Percentiles rank a stretch among this genome's conserved stretches.
phyloP scores from a whole-genome alignment of 495 filamentous ascomycete genomes.

The Penicillium goetzii region DNA sequence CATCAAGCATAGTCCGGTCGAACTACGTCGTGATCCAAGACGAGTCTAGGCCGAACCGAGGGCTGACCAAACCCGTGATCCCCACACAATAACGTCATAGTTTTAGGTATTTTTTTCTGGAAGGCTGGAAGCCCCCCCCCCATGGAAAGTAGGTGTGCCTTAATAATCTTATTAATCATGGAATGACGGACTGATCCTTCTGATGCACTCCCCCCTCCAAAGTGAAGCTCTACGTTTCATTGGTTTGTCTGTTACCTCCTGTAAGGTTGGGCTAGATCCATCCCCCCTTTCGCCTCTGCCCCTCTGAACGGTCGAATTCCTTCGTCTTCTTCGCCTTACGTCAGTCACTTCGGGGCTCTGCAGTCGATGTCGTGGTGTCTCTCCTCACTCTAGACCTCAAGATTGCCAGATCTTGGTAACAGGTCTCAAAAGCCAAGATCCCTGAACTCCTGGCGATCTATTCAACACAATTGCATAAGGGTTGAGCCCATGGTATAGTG shows the following conservation, averaged over 20 bases:
- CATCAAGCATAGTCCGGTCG: not conserved
- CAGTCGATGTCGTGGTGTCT: conserved; percentile 2
- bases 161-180: conserved; percentile 30
- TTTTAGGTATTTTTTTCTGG: conserved; percentile 25
- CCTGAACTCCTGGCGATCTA: not conserved
- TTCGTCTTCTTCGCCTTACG: conserved; percentile 22
- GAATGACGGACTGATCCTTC: conserved; percentile 37
- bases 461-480: conserved; percentile 5
- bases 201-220: conserved; percentile 30
- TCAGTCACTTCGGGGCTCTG: conserved; percentile 17
- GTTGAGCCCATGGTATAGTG: conserved; percentile 16
- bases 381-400: not conserved
- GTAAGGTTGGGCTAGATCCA: conserved; percentile 26
- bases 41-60: conserved; percentile 13
- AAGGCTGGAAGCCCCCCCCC: conserved; percentile 12
- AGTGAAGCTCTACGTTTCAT: conserved; percentile 13
- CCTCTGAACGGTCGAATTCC: conserved; percentile 4
- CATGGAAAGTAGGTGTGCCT: too few relatives aligned
- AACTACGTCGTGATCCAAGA: not conserved
- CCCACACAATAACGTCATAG: conserved; percentile 36
- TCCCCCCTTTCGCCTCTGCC: conserved; percentile 27
- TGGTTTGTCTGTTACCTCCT: conserved; percentile 13
- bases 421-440: not conserved
- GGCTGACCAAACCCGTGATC: conserved; percentile 18
- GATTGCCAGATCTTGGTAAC: conserved; percentile 9